These are phyloP conservation scores for Suillus sp. DNA, from an alignment of 768 basidiomycete genomes.

Conservation along the genomic window DNA sequence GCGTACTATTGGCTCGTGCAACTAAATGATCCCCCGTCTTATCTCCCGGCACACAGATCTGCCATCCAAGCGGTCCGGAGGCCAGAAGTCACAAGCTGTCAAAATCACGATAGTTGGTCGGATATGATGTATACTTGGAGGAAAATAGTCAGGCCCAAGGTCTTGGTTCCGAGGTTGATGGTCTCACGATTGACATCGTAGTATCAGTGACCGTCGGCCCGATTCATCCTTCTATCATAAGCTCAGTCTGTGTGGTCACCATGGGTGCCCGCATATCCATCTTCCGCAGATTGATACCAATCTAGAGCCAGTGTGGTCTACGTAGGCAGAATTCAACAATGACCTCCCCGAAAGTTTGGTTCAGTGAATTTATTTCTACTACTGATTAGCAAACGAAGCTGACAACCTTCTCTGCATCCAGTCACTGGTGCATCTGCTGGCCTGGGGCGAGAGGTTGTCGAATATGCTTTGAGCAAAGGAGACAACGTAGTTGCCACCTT, in stretches of 20 bases:
- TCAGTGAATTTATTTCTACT: conserved; percentile 18
- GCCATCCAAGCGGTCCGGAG: conserved; percentile 25
- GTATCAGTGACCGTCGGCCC: not conserved
- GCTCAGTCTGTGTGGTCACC: not conserved
- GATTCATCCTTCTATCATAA: not conserved
- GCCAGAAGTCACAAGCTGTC: conserved; percentile 23
- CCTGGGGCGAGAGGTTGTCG: conserved; percentile 39
- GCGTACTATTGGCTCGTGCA: conserved; percentile 22
- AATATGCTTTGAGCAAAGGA: conserved; percentile 38
- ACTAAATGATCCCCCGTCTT: conserved; percentile 25
- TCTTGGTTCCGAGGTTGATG: too few species aligned
- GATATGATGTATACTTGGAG: conserved; percentile 26
- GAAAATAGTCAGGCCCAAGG: not conserved
- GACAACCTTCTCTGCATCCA: conserved; percentile 16
- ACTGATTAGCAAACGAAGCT: not conserved
- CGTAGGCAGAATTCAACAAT: conserved; percentile 9
- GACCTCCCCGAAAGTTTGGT: conserved; percentile 25
- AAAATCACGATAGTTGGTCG: conserved; percentile 29
- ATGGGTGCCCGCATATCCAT: not conserved
- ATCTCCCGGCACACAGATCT: conserved; percentile 26
- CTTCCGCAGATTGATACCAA: not conserved
- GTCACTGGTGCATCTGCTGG: conserved; percentile 47
- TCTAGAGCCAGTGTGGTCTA: not conserved
- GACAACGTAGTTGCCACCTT: conserved; percentile 48
- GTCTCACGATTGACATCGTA: not conserved